A percentile compares a stretch with the other conserved stretches of the same genome.
These are phyloP conservation scores for Backusella tuberculispora DNA, from an alignment of 192 early-diverging fungal species.

Conservation along the genomic window DNA sequence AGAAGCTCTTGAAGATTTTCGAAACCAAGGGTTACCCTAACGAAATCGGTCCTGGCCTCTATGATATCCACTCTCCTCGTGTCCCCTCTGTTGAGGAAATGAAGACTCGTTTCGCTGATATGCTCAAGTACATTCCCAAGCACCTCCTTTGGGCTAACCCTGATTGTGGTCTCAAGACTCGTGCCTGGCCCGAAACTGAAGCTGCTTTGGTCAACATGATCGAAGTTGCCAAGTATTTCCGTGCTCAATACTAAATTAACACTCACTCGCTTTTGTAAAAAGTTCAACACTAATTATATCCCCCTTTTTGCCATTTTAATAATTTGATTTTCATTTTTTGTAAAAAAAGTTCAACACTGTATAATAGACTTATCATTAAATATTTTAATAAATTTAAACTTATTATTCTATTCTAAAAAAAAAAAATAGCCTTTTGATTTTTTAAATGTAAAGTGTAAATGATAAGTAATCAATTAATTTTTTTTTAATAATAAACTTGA, in stretches of 20 bases:
- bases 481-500: neutral
- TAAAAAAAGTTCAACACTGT: conserved; percentile 25
- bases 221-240: conserved; percentile 71
- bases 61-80: conserved; percentile 98
- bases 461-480: neutral
- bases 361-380: conserved; percentile 18
- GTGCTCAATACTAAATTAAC: conserved; percentile 41
- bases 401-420: neutral
- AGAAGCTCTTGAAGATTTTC: conserved; percentile 92
- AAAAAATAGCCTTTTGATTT: neutral
- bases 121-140: conserved; percentile 83
- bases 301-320: conserved; percentile 9
- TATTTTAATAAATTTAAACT: conserved; percentile 17
- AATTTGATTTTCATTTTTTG: neutral
- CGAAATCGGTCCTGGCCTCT: conserved; percentile 95
- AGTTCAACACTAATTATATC: conserved; percentile 20
- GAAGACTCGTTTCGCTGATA: conserved; percentile 76
- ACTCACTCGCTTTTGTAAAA: neutral
- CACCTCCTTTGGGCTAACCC: conserved; percentile 95
- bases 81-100: conserved; percentile 91
- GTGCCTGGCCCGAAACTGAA: conserved; percentile 94
- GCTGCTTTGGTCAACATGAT: conserved; percentile 87
- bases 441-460: neutral
- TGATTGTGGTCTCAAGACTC: conserved; percentile 97
- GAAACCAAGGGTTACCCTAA: conserved; percentile 82